Conservation (phyloP, 345 rosid species). For the Brassica nigra region DNA sequence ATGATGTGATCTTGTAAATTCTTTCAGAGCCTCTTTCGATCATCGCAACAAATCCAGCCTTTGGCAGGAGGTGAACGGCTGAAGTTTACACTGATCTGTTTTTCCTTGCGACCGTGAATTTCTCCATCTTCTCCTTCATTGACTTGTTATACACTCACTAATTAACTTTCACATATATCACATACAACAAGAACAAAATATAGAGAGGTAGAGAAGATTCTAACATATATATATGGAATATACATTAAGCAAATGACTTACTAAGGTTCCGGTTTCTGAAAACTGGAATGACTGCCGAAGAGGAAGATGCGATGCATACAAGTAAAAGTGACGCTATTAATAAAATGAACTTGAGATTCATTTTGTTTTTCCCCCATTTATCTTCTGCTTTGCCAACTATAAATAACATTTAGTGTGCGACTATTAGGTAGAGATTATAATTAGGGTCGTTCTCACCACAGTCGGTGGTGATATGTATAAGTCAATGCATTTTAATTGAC, state of each 20-base stretch:
- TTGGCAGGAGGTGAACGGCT: constrained; percentile 6
- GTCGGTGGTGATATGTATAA: not conserved
- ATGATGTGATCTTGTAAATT: not conserved
- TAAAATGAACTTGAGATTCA: not conserved
- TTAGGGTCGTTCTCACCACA: not conserved
- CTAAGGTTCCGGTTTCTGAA: constrained; percentile 2
- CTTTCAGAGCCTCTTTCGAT: not conserved
- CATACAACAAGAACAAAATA: not conserved
- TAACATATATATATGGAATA: not conserved
- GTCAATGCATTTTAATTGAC: not conserved
- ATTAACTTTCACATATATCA: not conserved
- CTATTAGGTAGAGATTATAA: not conserved
- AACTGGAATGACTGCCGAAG: not conserved
- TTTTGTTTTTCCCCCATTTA: not conserved
- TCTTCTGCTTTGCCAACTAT: not conserved
- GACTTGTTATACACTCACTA: not conserved
- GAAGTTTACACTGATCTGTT: not conserved
- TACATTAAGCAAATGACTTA: not conserved
- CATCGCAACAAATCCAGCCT: constrained; percentile 6
- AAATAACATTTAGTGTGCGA: not conserved
- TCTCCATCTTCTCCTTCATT: not conserved
- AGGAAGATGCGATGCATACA: not conserved
- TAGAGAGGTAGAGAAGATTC: not conserved
- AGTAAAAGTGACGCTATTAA: not conserved
- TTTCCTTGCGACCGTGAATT: not conserved